Evolutionary conservation across 108 stramenopile genomes (phyloP), one percentile per base, ranked within the genome.

Genomic region (Pseudonitzschia pungens): DNA sequence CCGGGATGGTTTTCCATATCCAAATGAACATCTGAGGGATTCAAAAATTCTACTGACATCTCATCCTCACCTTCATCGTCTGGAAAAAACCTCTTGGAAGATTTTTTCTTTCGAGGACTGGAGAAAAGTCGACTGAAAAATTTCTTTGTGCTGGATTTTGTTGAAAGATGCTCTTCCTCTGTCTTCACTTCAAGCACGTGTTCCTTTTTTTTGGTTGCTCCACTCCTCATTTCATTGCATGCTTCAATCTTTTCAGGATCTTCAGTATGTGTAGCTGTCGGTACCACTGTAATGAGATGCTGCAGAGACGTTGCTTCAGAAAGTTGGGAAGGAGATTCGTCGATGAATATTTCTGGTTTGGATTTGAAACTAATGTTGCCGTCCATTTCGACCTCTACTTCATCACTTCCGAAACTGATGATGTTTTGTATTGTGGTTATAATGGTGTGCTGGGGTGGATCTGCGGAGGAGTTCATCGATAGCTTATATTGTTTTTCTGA

Each of bases 1-100:
- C 66, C 66, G 21, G 45, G 43, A 50, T 67, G 66, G 36, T 67
- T 27, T 24, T 67, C 66, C 1, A 67, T 48, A 29, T 67, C 66
- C 22, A 67, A n/a, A 67, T 67, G 44, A 28, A 67, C 45, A 18
- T 67, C 66, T 9, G 66, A 45, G 4, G 66, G 66, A 26, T 67
- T 28, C 11, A 48, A 29, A 21, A 67, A 67, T 50, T 67, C 66
- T 6, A 40, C n/a, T 10, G 60, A 62, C 12, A 62, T 10, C 33
- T 33, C 60, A 20, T 62, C 60, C 6, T 33, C 60, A 33, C 60
- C 20, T 33, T 62, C 14, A 33, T 62, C n/a, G 4, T 40, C 11
- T 20, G n/a, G n/a, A 18, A 33, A 31, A 14, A 29, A 33, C 32
- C 3, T 14, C 31, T 62, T 36, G 2, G 32, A 33, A 62, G 7